Percentiles rank a stretch among this genome's conserved stretches.
phyloP scores from a whole-genome alignment of 2,329 filamentous ascomycete species.

The Sporothrix euskadiensis region DNA sequence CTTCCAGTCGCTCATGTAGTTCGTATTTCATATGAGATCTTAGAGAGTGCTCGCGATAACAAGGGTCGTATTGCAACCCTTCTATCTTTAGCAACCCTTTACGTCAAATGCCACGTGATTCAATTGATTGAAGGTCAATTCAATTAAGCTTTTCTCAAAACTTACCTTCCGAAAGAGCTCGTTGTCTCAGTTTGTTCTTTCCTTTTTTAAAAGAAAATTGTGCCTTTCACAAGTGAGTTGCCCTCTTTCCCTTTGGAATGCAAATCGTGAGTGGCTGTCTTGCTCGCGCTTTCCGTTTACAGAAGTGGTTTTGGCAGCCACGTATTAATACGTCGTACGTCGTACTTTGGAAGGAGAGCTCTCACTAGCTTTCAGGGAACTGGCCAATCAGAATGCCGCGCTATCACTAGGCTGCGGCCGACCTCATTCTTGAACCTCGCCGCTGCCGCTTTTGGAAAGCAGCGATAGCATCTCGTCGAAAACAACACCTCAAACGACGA shows the following conservation, averaged over 20 bases:
- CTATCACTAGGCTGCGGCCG: neutral
- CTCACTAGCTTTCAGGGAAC: neutral
- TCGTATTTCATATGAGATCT: neutral
- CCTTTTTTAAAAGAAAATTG: neutral
- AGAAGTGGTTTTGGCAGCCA: neutral
- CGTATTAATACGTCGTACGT: too few species aligned
- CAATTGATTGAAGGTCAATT: neutral
- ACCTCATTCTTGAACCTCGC: neutral
- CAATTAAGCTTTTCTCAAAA: neutral
- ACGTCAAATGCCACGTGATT: neutral
- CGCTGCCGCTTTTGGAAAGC: neutral
- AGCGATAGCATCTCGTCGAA: neutral
- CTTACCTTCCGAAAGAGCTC: conserved; percentile 1
- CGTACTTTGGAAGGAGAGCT: neutral
- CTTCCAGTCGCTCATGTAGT: neutral
- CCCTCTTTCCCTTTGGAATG: conserved; percentile 14
- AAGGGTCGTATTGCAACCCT: neutral
- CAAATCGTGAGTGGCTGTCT: neutral
- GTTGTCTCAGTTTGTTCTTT: neutral
- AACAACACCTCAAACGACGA: neutral
- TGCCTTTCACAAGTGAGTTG: neutral
- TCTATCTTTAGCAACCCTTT: neutral
- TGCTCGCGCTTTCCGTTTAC: conserved; percentile 5
- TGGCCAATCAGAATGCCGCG: neutral
- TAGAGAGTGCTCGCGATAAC: neutral